Base-by-base conservation (phyloP, 2,329 filamentous ascomycete species). In the Cytospora schulzeri region DNA sequence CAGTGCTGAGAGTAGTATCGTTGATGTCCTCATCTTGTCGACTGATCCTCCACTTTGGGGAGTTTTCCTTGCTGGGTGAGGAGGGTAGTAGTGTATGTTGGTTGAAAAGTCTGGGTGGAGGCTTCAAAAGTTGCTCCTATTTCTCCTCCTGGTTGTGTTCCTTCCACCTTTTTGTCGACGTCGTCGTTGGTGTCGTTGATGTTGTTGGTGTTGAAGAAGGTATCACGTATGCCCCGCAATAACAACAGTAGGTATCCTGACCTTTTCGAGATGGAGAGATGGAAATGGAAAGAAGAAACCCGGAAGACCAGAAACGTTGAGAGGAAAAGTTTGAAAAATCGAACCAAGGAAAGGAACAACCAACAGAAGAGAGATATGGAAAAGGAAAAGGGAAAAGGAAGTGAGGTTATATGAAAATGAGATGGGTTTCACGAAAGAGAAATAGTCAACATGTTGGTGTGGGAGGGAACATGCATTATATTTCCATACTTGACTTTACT, bases 21-120 rank as follows among this genome's bases (percentile, higher is more conserved):
- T 75, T 67, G 81, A 81, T 69, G 77, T 75, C 71, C 79, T 80
- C 85, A 88, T 88, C 57, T 73, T 78, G 72, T 64, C 60, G 53
- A 58, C 15, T 61, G 68, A 4, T 9, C 19, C 19, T 48, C 31
- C 14, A 31, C 17, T 22, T 19, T n/a, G 29, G 11, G 41, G 38
- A 9, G 14, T 12, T 12, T 28, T 50, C 14, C 35, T 61, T n/a
- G n/a, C 14, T 38, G 26, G 24, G 22, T 58, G 59, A 11, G 60
- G 29, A 35, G 29, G 17, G 41, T 50, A 24, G 31, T 45, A n/a
- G 26, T 57, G 15, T 57, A 24, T 69, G 53, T 67, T 63, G 38
- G 54, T 48, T 14, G n/a, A 14, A 8, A 24, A 3, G 1, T 22
- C 12, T 14, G 45, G 19, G n/a, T 56, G 60, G 60, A 61, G 58